Percentiles rank a stretch among this genome's conserved stretches.
Conservation (phyloP, 1,139 yeast species). For the Pichia sp. region DNA sequence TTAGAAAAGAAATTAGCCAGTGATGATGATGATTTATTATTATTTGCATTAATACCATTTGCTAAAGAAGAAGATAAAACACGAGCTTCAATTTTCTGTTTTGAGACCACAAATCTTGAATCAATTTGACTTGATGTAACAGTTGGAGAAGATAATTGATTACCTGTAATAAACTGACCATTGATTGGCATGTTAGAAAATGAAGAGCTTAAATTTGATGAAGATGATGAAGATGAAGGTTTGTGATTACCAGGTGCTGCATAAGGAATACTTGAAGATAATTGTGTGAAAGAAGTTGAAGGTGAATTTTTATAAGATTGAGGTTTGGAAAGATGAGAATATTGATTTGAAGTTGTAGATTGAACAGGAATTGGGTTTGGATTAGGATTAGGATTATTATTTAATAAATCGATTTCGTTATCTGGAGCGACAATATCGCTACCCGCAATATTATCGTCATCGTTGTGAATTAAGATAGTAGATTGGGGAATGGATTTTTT, state of each 20-base stretch:
- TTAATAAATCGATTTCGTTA: too few species aligned
- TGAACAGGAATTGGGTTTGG: constrained; percentile 10
- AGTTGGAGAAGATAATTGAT: constrained; percentile 64
- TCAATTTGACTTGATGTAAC: constrained; percentile 51
- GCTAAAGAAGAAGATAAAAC: constrained; percentile 19
- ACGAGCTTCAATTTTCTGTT: constrained; percentile 55
- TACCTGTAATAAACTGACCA: constrained; percentile 54
- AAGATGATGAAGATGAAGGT: constrained; percentile 12
- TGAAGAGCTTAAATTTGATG: constrained; percentile 14
- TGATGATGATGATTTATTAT: constrained; percentile 38
- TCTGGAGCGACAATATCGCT: neutral
- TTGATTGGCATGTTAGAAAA: constrained; percentile 33
- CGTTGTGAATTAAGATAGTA: constrained; percentile 3
- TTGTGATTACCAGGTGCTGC: constrained; percentile 60
- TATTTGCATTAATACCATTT: neutral
- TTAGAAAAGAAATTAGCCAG: constrained; percentile 46
- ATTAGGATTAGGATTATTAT: neutral
- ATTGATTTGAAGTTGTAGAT: neutral
- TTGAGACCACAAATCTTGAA: constrained; percentile 66
- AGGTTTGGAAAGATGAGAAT: constrained; percentile 7
- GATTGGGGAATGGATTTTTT: constrained; percentile 5
- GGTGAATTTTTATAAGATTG: constrained; percentile 15
- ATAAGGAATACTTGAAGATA: constrained; percentile 56
- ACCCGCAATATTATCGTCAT: neutral
- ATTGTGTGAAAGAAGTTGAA: constrained; percentile 37